A percentile compares a stretch with the other conserved stretches of the same genome.
Evolutionary conservation across 2,329 filamentous ascomycete genomes (phyloP).

Genomic region (Diaporthe citriasiana): DNA sequence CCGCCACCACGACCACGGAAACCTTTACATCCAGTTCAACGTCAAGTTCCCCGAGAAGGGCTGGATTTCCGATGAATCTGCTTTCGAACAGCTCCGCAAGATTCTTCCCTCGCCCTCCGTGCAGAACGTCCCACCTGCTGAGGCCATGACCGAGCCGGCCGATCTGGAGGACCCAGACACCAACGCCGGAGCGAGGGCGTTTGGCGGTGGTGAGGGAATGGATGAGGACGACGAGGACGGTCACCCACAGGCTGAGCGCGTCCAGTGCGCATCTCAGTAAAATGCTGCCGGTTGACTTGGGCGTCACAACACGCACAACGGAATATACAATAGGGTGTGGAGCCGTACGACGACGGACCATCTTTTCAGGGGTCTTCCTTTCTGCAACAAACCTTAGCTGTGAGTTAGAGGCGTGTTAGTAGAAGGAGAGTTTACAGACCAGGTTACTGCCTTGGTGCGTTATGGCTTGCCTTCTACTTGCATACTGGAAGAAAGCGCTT

Average conservation of each 20-base stretch:
- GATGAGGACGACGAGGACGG: slow-evolving; percentile 86
- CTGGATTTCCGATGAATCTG: slow-evolving; percentile 75
- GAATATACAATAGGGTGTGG: background rate
- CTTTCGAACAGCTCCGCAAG: slow-evolving; percentile 84
- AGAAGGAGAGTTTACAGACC: background rate
- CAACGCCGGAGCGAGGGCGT: slow-evolving; percentile 76
- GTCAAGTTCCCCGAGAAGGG: slow-evolving; percentile 94
- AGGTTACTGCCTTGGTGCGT: background rate
- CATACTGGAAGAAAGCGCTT: slow-evolving; percentile 12
- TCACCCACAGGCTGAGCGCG: slow-evolving; percentile 80
- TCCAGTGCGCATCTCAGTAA: slow-evolving; percentile 92
- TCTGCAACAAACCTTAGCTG: background rate
- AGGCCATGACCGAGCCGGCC: slow-evolving; percentile 93
- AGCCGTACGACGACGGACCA: background rate
- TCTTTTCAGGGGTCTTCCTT: background rate
- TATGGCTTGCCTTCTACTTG: slow-evolving; percentile 3
- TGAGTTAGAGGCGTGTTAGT: slow-evolving; percentile 6
- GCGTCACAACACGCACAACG: background rate
- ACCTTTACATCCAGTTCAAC: slow-evolving; percentile 97
- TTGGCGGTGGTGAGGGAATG: slow-evolving; percentile 71
- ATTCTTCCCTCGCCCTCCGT: slow-evolving; percentile 81
- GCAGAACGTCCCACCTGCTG: slow-evolving; percentile 77
- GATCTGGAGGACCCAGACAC: slow-evolving; percentile 88
- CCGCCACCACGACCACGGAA: slow-evolving; percentile 94
- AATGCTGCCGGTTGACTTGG: slow-evolving; percentile 50